Base-by-base conservation (phyloP, 2,329 filamentous ascomycete genomes). In the Xylariales sp. region DNA sequence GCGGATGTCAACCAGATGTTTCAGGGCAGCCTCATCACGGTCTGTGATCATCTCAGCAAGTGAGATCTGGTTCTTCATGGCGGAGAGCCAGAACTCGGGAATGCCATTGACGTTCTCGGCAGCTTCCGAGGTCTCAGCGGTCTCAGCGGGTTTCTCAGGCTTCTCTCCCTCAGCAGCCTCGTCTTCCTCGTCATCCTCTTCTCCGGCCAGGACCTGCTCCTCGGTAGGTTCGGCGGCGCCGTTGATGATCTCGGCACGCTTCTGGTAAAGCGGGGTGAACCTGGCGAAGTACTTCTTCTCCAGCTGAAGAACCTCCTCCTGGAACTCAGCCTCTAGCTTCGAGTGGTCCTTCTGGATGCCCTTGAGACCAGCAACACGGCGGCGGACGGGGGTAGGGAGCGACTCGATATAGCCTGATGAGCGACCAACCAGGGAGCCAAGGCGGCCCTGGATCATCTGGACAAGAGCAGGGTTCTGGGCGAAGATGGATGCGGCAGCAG, bases 211-310 rank as follows among this genome's bases (percentile, higher is more conserved):
- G 54, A 98, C 72, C 66, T 97, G 89, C 27, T 84, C 81, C 43
- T 94, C 87, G 46, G 86, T 88, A 21, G 93, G 93, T 73, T 98
- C 93, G 46, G 73, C 65, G 50, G 71, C 70, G 55, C 93, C 93
- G 69, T 96, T 97, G 66, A 98, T 77, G 56, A 98, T 97, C 57
- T 83, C 78, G 48, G 90, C 80, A 66, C 93, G 90, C 77, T 93
- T 93, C 76, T 96, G 74, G 71, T 98, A 98, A 37, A 98, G 80
- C 46, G 93, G 93, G 41, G 88, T 95, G 72, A 96, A 98, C 72
- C 97, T 97, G 70, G 87, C 88, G 58, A 97, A 97, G 71, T 95
- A 98, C 73, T 96, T 96, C 81, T 98, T 98, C 78, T 98, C 93
- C 20, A 98, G 80, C 68, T 96, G 84, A 45, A 98, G 79, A 48